Evolutionary conservation across 2,329 filamentous ascomycete genomes (phyloP).

Genomic region (Colletotrichum sidae): DNA sequence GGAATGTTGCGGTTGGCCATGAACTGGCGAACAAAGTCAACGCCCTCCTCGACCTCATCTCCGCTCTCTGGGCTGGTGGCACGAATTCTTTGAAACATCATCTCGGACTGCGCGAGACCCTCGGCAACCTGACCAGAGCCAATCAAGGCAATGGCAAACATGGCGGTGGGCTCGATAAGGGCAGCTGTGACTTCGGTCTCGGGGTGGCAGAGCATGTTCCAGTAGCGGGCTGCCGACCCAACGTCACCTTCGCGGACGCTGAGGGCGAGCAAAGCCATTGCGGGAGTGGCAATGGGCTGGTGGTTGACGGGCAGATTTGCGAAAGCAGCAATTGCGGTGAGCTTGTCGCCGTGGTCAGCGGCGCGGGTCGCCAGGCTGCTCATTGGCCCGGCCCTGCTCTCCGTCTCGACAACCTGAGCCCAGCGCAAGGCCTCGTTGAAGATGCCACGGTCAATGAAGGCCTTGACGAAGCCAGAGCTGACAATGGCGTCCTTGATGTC

Average conservation of each 20-base stretch:
- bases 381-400: constrained; percentile 73
- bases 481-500: constrained; percentile 80
- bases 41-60: constrained; percentile 88
- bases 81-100: constrained; percentile 89
- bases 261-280: constrained; percentile 87
- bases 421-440: constrained; percentile 80
- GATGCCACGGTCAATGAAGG: constrained; percentile 77
- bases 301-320: constrained; percentile 65
- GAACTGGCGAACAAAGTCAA: constrained; percentile 74
- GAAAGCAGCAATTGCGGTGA: constrained; percentile 76
- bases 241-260: constrained; percentile 87
- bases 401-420: constrained; percentile 72
- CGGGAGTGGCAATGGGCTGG: constrained; percentile 65
- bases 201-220: constrained; percentile 77
- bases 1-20: constrained; percentile 67
- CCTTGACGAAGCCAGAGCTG: constrained; percentile 80
- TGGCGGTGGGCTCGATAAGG: constrained; percentile 88
- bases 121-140: constrained; percentile 87
- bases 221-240: constrained; percentile 80
- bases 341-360: constrained; percentile 81
- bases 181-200: constrained; percentile 69
- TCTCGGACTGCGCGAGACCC: constrained; percentile 80
- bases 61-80: constrained; percentile 67
- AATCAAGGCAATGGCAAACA: constrained; percentile 91
- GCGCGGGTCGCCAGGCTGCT: constrained; percentile 79